Evolutionary conservation across 1,139 yeast species (phyloP).

Genomic region (Yamadazyma dushanensis): DNA sequence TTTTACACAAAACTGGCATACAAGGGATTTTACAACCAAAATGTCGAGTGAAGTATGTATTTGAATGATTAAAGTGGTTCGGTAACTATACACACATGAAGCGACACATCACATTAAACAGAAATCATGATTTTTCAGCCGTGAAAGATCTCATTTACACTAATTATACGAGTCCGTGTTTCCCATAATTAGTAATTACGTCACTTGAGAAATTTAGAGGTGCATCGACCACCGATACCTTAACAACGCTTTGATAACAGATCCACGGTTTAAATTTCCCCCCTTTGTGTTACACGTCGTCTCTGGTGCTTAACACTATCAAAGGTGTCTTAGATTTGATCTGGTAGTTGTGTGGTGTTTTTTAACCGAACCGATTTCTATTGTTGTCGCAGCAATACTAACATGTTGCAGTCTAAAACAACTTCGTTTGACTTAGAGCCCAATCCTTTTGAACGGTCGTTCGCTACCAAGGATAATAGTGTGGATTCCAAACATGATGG

Average conservation of each 20-base stretch:
- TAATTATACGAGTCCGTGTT: too few relatives aligned
- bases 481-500: slow-evolving; percentile 8
- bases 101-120: too few relatives aligned
- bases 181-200: slow-evolving; percentile 14
- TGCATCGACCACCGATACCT: background rate
- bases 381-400: slow-evolving; percentile 5
- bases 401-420: slow-evolving; percentile 34
- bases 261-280: too few relatives aligned
- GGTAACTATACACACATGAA: too few relatives aligned
- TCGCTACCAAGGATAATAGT: slow-evolving; percentile 57
- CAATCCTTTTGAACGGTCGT: slow-evolving; percentile 93
- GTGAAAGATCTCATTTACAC: too few relatives aligned
- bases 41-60: slow-evolving; percentile 32
- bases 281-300: too few relatives aligned
- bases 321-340: too few relatives aligned
- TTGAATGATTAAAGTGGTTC: background rate
- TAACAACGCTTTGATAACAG: too few relatives aligned
- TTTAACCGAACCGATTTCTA: too few relatives aligned
- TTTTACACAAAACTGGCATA: slow-evolving; percentile 1
- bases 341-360: background rate
- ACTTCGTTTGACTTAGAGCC: slow-evolving; percentile 81
- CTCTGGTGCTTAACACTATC: too few relatives aligned
- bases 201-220: slow-evolving; percentile 7
- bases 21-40: background rate
- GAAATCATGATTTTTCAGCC: too few relatives aligned